A percentile compares a stretch with the other conserved stretches of the same genome.
Evolutionary conservation across 345 rosid species (phyloP).

Genomic region (Stellera chamaejasme): DNA sequence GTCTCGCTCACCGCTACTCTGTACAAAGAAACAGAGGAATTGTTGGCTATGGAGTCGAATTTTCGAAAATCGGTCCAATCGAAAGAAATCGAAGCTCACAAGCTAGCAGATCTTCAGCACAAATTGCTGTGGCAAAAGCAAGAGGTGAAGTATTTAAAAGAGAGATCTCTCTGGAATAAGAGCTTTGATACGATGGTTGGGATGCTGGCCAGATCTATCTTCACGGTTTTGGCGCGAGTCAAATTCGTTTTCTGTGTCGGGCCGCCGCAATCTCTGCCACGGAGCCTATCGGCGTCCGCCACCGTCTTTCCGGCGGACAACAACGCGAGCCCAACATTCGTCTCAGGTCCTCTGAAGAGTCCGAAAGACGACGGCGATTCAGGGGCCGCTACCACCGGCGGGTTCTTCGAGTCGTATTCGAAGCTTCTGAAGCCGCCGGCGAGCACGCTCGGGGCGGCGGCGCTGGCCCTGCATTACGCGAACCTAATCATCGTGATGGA

Average conservation of each 20-base stretch:
- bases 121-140: slow-evolving; percentile 61
- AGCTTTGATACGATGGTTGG: slow-evolving; percentile 58
- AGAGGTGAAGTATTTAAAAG: slow-evolving; percentile 70
- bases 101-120: slow-evolving; percentile 57
- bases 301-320: slow-evolving; percentile 61
- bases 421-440: slow-evolving; percentile 58
- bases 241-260: slow-evolving; percentile 66
- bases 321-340: slow-evolving; percentile 22
- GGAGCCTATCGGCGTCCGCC: slow-evolving; percentile 78
- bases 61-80: slow-evolving; percentile 36
- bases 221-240: slow-evolving; percentile 65
- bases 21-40: slow-evolving; percentile 79
- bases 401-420: slow-evolving; percentile 59
- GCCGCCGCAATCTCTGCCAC: slow-evolving; percentile 39
- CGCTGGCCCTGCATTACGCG: slow-evolving; percentile 76
- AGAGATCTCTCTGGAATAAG: slow-evolving; percentile 78
- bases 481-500: slow-evolving; percentile 81
- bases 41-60: slow-evolving; percentile 41
- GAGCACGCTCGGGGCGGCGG: slow-evolving; percentile 70
- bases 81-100: slow-evolving; percentile 31
- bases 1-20: slow-evolving; percentile 58
- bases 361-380: slow-evolving; percentile 11
- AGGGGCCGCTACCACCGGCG: slow-evolving; percentile 7
- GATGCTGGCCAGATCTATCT: slow-evolving; percentile 51
- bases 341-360: slow-evolving; percentile 32